phyloP scores from a whole-genome alignment of 192 early-diverging fungal species.

The Coemansia sp. region DNA sequence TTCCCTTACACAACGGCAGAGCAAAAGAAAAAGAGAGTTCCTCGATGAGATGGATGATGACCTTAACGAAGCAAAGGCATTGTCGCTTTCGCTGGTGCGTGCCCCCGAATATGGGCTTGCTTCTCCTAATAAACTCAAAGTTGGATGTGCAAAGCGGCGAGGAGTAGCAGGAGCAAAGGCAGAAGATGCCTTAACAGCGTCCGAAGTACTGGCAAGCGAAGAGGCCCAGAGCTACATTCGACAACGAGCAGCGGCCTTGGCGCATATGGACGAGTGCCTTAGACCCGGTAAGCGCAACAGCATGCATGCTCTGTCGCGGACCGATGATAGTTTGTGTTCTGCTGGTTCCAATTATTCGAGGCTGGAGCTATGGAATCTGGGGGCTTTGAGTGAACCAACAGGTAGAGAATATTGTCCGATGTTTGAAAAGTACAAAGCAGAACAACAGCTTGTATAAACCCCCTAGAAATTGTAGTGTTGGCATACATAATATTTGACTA shows the following conservation, averaged over 20 bases:
- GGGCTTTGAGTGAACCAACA: constrained; percentile 11
- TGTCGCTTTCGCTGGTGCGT: constrained; percentile 42
- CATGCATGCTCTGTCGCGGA: neutral
- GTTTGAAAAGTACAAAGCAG: constrained; percentile 37
- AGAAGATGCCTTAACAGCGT: constrained; percentile 12
- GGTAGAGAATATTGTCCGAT: constrained; percentile 26
- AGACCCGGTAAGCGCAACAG: neutral
- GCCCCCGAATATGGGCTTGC: neutral
- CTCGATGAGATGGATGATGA: constrained; percentile 47
- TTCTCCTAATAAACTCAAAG: neutral
- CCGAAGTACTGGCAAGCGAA: constrained; percentile 35
- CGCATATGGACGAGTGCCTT: constrained; percentile 29
- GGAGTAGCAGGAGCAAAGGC: constrained; percentile 3
- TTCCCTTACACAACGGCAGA: constrained; percentile 2
- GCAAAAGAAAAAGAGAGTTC: constrained; percentile 26
- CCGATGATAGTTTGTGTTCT: neutral
- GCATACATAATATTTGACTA: too few relatives aligned
- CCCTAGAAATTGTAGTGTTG: too few relatives aligned
- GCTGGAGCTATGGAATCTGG: constrained; percentile 28
- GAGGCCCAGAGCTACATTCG: constrained; percentile 48
- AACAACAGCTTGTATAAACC: neutral
- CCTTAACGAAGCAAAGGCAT: constrained; percentile 44
- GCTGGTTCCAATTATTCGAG: neutral
- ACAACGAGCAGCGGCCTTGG: constrained; percentile 33
- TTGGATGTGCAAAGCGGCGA: constrained; percentile 15